Evolutionary conservation across 139 green algal species (phyloP).

Genomic region (Closterium sp.): DNA sequence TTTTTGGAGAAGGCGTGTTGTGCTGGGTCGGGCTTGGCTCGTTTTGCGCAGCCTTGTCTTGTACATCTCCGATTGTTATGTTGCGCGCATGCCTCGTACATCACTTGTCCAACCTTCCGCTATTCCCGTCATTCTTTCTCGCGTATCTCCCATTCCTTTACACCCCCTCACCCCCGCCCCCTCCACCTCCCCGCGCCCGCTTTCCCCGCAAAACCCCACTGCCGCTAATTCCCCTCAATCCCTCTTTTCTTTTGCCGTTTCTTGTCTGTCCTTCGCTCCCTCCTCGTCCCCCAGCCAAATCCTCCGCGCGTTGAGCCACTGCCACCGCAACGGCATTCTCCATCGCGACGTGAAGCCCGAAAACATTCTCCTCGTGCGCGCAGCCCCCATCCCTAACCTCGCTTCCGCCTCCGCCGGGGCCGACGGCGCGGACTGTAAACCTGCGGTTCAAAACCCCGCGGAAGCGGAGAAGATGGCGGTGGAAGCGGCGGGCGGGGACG

Average conservation of each 20-base stretch:
- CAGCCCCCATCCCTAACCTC: neutral
- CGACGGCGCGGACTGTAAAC: neutral
- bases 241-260: neutral
- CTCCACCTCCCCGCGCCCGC: no score
- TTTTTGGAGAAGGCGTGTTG: neutral
- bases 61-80: neutral
- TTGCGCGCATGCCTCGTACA: neutral
- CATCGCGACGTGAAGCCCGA: constrained; percentile 10
- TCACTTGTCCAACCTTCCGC: no score
- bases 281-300: neutral
- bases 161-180: neutral
- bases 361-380: neutral
- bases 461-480: neutral
- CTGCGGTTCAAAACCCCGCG: neutral
- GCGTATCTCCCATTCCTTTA: neutral
- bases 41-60: no score
- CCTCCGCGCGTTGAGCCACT: neutral
- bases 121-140: no score
- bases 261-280: neutral
- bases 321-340: neutral
- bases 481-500: neutral
- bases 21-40: no score
- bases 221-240: neutral
- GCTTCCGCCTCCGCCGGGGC: neutral
- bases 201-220: no score